These are phyloP conservation scores for Smithsoniella earleae DNA, from an alignment of 163 green algal genomes.

Conservation along the genomic window DNA sequence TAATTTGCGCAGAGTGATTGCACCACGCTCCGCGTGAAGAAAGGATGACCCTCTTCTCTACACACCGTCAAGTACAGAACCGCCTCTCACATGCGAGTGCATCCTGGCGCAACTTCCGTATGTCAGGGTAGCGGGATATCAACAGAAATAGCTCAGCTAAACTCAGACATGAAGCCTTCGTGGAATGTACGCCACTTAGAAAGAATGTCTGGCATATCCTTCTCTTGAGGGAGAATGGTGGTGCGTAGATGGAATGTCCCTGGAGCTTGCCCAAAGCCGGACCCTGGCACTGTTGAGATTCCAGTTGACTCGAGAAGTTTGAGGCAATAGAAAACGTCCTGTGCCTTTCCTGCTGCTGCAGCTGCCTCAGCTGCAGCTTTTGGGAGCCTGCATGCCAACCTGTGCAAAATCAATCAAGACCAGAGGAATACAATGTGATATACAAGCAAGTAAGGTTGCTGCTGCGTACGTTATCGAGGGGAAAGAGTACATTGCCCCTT, in stretches of 20 bases:
- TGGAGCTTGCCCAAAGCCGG: conserved; percentile 76
- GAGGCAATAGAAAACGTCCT: conserved; percentile 95
- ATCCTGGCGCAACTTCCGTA: no score
- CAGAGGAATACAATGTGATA: neutral
- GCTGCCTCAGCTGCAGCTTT: conserved; percentile 71
- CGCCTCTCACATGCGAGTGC: no score
- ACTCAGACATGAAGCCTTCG: conserved; percentile 58
- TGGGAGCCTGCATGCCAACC: conserved; percentile 50
- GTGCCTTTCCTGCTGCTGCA: conserved; percentile 73
- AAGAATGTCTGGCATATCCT: conserved; percentile 53
- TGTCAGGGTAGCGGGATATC: no score
- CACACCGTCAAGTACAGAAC: no score
- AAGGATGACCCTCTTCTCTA: no score
- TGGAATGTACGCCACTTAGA: conserved; percentile 45
- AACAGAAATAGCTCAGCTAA: conserved; percentile 31
- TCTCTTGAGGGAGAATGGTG: conserved; percentile 75
- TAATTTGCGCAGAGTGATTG: no score
- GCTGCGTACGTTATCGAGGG: conserved; percentile 41
- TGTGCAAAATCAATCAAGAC: no score
- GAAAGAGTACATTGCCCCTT: conserved; percentile 95
- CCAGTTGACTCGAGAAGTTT: conserved; percentile 77
- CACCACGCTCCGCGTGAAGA: no score
- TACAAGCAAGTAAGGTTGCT: neutral
- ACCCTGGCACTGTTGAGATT: conserved; percentile 89
- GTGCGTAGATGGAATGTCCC: conserved; percentile 81